Evolutionary conservation across 495 filamentous ascomycete species (phyloP), one percentile per base, ranked within the genome.

Genomic region (Aspergillus indologenus): DNA sequence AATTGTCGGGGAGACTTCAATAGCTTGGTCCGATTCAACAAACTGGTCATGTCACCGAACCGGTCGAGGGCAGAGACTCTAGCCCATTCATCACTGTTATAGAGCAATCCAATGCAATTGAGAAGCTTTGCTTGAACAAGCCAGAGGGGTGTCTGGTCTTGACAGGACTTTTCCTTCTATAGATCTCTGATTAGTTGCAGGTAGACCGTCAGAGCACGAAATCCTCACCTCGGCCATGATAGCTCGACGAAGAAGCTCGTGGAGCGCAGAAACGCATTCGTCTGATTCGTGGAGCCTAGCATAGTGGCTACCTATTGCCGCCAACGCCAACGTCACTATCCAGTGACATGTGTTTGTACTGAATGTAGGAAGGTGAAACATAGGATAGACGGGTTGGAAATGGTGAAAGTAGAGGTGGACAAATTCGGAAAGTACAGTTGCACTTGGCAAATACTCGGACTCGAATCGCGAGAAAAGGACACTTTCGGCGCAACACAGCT

Each of bases 241-340:
- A 21, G 70, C 75, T 26, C 76, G 67, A 21, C 76, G 75, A 46
- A 77, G 65, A 53, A 81, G 70, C 56, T 81, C 79, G 56, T 80
- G 71, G 29, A 80, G 69, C 45, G 75, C 70, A 23, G 62, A 47
- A 34, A 66, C 59, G 47, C 63, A 72, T 11, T 69, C 61, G 19
- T 71, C 63, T 53, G 62, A 53, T 19, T 72, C 65, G n/a, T 65
- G 43, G 7, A 62, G 51, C 6, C 63, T 61, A 47, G 65, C 64
- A 58, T 65, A 70, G 55, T 80, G 75, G 52, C 71, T 75, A 1
- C 80, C 80, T 52, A 82, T 72, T 46, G 79, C 69, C 11, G 77
- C 63, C 47, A 82, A 56, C 20, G 79, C 75, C 45, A 82, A 58
- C 4, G 59, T 61, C 47, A 81, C 53, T 19, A 80, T 59, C 78